phyloP scores from a whole-genome alignment of 225 moss, liverwort and hornwort species.

The Pseudoscleropodium purum region DNA sequence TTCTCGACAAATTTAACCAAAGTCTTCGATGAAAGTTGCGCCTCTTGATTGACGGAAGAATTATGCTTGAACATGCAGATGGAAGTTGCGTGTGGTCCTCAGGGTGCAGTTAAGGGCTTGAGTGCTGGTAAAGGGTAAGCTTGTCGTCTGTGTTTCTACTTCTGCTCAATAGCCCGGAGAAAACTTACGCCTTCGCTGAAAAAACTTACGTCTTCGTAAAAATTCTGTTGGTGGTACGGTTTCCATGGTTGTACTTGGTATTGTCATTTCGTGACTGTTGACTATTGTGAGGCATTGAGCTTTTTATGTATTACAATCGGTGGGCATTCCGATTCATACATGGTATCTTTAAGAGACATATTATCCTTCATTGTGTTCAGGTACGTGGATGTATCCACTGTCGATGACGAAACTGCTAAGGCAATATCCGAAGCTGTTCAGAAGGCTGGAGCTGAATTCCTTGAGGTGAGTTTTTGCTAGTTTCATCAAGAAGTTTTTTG shows the following conservation, averaged over 20 bases:
- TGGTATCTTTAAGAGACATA: not conserved
- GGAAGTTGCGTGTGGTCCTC: slow-evolving; percentile 71
- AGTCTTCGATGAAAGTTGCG: not conserved
- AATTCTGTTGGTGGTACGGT: not conserved
- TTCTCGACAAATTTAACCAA: not conserved
- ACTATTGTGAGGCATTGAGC: not conserved
- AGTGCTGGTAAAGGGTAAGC: slow-evolving; percentile 83
- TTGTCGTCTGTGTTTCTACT: not conserved
- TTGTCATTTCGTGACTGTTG: not conserved
- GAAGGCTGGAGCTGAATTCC: slow-evolving; percentile 68
- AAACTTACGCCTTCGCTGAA: not conserved
- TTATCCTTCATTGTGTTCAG: slow-evolving; percentile 15
- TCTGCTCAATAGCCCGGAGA: not conserved
- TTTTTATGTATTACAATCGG: not conserved
- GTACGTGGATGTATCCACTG: slow-evolving; percentile 85
- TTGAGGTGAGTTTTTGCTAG: slow-evolving; percentile 43
- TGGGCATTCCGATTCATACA: not conserved
- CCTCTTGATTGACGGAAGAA: not conserved
- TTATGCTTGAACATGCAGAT: slow-evolving; percentile 39
- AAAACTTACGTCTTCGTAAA: not conserved
- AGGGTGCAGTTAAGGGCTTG: slow-evolving; percentile 73
- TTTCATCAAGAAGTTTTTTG: not conserved
- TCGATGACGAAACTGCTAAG: slow-evolving; percentile 67
- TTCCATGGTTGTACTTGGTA: not conserved
- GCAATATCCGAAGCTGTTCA: slow-evolving; percentile 50